Percentiles rank a stretch among this genome's conserved stretches.
phyloP scores from a whole-genome alignment of 495 filamentous ascomycete genomes.

The Aspergillus diversus region DNA sequence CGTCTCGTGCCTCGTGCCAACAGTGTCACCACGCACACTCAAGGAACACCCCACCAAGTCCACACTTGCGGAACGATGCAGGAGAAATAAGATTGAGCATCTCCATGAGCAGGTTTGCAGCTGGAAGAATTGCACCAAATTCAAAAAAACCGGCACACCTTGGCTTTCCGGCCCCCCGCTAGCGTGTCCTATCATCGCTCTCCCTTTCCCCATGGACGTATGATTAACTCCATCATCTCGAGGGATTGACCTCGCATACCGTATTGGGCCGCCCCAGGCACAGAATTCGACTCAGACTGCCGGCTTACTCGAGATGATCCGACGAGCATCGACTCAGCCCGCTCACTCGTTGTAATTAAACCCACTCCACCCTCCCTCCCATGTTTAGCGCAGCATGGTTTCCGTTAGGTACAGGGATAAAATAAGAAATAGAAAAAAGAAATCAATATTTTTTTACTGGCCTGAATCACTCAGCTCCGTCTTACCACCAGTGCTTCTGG shows the following conservation, averaged over 20 bases:
- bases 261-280: not conserved
- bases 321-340: not conserved
- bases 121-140: not conserved
- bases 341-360: not conserved
- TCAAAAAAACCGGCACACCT: not conserved
- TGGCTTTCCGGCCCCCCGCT: not conserved
- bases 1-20: too few relatives aligned
- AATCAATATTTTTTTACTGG: not conserved
- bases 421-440: not conserved
- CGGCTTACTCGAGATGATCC: not conserved
- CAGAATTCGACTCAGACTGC: not conserved
- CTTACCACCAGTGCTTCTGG: too few relatives aligned
- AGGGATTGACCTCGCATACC: not conserved
- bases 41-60: too few relatives aligned
- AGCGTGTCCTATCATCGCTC: not conserved
- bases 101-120: not conserved
- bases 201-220: not conserved
- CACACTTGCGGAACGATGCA: too few relatives aligned
- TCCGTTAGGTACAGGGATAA: not conserved
- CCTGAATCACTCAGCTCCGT: not conserved
- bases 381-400: not conserved
- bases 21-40: too few relatives aligned
- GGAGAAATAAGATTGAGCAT: not conserved
- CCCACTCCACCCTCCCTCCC: not conserved
- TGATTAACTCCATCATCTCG: not conserved